These are phyloP conservation scores for Collybiopsis luxurians DNA, from an alignment of 768 basidiomycete species.

Conservation along the genomic window DNA sequence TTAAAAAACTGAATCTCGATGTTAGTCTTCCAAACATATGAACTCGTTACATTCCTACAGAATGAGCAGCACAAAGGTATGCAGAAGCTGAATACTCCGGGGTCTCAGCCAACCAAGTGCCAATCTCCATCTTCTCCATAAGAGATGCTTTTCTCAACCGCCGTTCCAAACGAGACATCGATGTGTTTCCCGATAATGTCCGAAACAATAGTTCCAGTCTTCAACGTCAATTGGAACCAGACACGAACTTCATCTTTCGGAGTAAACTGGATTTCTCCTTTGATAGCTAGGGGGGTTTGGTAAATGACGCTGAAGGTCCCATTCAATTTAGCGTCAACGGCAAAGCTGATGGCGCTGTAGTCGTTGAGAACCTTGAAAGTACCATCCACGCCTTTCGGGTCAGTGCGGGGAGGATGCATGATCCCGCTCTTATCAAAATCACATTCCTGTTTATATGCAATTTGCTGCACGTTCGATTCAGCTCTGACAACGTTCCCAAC, in stretches of 20 bases:
- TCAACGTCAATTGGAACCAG: background rate
- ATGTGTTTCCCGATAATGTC: no score
- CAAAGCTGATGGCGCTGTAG: background rate
- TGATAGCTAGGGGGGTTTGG: background rate
- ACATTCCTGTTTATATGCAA: background rate
- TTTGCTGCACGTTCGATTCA: background rate
- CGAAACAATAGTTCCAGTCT: no score
- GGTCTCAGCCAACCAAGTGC: no score
- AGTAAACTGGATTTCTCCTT: background rate
- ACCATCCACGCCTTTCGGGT: background rate
- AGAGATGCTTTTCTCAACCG: conserved; percentile 1
- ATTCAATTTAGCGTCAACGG: background rate
- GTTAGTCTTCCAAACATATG: no score
- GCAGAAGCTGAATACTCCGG: no score
- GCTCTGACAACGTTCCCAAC: background rate
- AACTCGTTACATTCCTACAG: no score
- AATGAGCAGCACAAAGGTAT: no score
- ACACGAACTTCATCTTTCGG: background rate
- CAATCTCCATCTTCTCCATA: no score
- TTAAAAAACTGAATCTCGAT: no score
- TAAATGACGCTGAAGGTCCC: background rate
- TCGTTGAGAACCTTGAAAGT: background rate
- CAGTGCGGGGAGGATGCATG: background rate
- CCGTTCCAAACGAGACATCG: no score
- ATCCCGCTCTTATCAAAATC: background rate